Conservation (phyloP, 2,329 filamentous ascomycete genomes). For the Penicillium sp. region DNA sequence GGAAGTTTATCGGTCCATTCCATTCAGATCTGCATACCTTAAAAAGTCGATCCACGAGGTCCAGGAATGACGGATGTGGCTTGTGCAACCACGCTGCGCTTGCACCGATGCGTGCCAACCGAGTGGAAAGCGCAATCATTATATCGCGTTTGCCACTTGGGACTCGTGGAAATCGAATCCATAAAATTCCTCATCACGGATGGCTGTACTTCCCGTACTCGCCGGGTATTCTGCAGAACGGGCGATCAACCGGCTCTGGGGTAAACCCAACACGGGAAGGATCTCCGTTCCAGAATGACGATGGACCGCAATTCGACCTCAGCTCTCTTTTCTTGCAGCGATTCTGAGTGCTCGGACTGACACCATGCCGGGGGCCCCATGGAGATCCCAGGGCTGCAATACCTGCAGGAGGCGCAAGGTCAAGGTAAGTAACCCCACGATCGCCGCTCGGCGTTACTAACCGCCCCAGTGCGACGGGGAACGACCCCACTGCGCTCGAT, state of each 20-base stretch:
- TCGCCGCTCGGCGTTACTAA: not conserved
- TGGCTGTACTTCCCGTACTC: not conserved
- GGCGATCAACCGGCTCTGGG: not conserved
- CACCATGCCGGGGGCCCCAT: slow-evolving; percentile 14
- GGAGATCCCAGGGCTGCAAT: slow-evolving; percentile 14
- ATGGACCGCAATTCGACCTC: not conserved
- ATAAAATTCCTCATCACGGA: too few species aligned
- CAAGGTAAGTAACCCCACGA: slow-evolving; percentile 6
- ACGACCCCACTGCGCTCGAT: slow-evolving; percentile 14
- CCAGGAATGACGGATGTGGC: too few species aligned
- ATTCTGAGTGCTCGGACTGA: not conserved
- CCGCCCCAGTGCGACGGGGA: slow-evolving; percentile 13
- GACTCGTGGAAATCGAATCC: too few species aligned
- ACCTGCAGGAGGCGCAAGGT: slow-evolving; percentile 16
- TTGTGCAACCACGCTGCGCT: too few species aligned
- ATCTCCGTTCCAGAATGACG: not conserved
- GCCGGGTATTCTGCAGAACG: not conserved
- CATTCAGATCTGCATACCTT: too few species aligned
- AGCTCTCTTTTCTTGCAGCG: not conserved
- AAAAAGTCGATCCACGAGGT: too few species aligned
- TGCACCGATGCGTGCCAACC: too few species aligned
- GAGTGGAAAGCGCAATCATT: too few species aligned
- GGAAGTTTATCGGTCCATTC: too few species aligned
- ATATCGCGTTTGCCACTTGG: too few species aligned
- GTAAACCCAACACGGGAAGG: not conserved